These are phyloP conservation scores for Neonectria punicea DNA, from an alignment of 2,329 filamentous ascomycete genomes.

Conservation along the genomic window DNA sequence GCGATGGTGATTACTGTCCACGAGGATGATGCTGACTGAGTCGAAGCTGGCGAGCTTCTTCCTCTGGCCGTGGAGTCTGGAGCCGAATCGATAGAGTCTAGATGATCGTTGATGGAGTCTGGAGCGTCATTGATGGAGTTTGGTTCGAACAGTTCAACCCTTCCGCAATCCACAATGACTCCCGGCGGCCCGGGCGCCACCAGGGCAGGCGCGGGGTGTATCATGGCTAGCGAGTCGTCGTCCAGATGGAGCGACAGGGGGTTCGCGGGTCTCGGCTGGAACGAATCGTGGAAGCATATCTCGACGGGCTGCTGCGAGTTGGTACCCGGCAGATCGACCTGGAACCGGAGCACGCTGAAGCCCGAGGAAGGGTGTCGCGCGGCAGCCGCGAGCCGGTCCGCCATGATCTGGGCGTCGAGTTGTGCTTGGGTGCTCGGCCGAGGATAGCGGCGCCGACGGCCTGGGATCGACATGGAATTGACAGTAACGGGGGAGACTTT, in stretches of 20 bases:
- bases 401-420: too few species aligned
- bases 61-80: too few species aligned
- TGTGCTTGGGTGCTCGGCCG: background rate
- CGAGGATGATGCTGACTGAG: background rate
- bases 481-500: background rate
- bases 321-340: too few species aligned
- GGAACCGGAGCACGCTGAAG: too few species aligned
- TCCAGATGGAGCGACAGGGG: background rate
- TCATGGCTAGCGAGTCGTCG: background rate
- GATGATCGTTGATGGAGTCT: too few species aligned
- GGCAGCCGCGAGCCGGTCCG: too few species aligned
- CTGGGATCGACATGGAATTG: background rate
- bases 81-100: too few species aligned
- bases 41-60: background rate
- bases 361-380: too few species aligned
- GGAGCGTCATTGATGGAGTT: too few species aligned
- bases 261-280: background rate
- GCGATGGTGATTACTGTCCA: background rate
- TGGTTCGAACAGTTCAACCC: background rate
- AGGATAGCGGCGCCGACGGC: background rate
- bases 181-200: background rate
- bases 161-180: background rate
- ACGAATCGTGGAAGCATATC: too few species aligned
- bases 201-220: background rate
- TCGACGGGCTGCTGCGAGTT: too few species aligned